phyloP scores from a whole-genome alignment of 495 filamentous ascomycete species.

The Hypoxylon subgilvum region DNA sequence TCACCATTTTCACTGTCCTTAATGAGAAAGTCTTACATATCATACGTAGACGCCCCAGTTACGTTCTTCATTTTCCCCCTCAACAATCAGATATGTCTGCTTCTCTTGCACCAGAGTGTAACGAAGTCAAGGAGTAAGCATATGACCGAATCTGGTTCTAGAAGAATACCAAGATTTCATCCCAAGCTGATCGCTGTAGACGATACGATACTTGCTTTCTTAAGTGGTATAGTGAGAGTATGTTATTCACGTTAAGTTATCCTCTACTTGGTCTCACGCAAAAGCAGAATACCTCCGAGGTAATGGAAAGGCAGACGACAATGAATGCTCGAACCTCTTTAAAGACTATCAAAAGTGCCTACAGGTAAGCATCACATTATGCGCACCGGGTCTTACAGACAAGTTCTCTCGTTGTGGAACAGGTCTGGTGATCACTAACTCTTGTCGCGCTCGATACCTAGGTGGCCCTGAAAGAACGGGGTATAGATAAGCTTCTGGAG shows the following conservation, averaged over 20 bases:
- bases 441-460: slow-evolving; percentile 44
- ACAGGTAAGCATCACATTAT: too few species aligned
- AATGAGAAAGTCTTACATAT: too few species aligned
- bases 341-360: slow-evolving; percentile 83
- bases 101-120: slow-evolving; percentile 72
- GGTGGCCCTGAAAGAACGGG: slow-evolving; percentile 80
- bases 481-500: slow-evolving; percentile 84
- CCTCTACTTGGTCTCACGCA: slow-evolving; percentile 12
- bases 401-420: not conserved
- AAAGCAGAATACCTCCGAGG: slow-evolving; percentile 81
- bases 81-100: slow-evolving; percentile 57
- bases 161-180: too few species aligned
- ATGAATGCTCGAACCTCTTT: slow-evolving; percentile 86
- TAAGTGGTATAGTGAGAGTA: slow-evolving; percentile 97
- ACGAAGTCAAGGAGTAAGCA: slow-evolving; percentile 85
- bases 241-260: slow-evolving; percentile 31
- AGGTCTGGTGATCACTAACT: slow-evolving; percentile 11
- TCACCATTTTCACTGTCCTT: too few species aligned
- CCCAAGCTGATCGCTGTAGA: slow-evolving; percentile 47
- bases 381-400: not conserved
- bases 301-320: slow-evolving; percentile 66
- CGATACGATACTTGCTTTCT: slow-evolving; percentile 92
- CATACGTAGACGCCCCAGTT: not conserved
- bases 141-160: not conserved
- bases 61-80: not conserved